Conservation (phyloP, 1,284 basidiomycete genomes). For the Polyporus tsugae region DNA sequence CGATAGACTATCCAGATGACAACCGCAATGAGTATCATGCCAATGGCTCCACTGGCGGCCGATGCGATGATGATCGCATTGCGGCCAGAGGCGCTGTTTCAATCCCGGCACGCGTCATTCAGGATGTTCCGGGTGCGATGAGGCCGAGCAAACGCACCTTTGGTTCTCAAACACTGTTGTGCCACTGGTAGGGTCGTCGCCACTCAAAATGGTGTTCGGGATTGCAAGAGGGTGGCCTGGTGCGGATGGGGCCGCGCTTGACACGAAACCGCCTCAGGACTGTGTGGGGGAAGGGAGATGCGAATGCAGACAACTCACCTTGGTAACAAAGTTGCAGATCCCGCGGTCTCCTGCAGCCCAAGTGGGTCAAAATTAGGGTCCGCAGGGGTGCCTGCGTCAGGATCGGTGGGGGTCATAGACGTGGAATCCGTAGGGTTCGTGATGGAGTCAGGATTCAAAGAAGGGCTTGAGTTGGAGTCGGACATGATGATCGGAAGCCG, state of each 20-base stretch:
- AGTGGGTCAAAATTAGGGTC: background rate
- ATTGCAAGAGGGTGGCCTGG: background rate
- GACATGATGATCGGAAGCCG: conserved; percentile 24
- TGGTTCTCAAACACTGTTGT: conserved; percentile 4
- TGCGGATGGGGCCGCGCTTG: conserved; percentile 3
- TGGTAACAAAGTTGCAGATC: background rate
- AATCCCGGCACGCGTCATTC: background rate
- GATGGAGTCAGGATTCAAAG: conserved; percentile 19
- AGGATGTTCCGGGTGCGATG: background rate
- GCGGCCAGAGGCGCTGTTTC: conserved; percentile 16
- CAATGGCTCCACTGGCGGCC: conserved; percentile 29
- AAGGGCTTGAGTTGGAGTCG: conserved; percentile 19
- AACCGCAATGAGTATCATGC: conserved; percentile 22
- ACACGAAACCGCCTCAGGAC: background rate
- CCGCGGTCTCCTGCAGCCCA: conserved; percentile 13
- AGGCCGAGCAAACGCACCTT: conserved; percentile 6
- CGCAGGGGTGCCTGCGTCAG: background rate
- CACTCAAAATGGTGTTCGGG: conserved; percentile 1
- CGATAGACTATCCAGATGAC: conserved; percentile 30
- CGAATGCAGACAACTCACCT: conserved; percentile 5
- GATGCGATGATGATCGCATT: conserved; percentile 32
- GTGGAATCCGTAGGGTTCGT: conserved; percentile 16
- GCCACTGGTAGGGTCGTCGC: conserved; percentile 2
- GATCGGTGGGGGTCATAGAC: conserved; percentile 11
- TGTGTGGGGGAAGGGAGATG: background rate